Evolutionary conservation across 2,329 filamentous ascomycete genomes (phyloP), one percentile per base, ranked within the genome.

Genomic region (Clarireedia hainanense): DNA sequence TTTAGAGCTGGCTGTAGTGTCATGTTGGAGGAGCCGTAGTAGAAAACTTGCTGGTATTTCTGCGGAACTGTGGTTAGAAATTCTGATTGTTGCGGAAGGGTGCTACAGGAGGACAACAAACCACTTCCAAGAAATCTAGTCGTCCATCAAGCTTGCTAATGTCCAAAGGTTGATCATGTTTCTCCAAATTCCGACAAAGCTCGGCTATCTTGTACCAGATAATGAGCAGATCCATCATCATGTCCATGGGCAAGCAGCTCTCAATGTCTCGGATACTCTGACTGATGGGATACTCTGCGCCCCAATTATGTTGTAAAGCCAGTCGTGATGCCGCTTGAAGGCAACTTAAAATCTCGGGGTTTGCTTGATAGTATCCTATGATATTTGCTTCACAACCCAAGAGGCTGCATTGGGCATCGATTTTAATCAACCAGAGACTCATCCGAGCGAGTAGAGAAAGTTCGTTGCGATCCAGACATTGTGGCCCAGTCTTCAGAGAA

Each of bases 251-350:
- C 27, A 58, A 7, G 27, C 24, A 55, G 30, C 49, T 60, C 43
- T 60, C 56, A 43, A 60, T 60, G 48, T 58, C 58, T 23, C 56
- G n/a, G 14, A 60, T 58, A 24, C 52, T 58, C 42, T 58, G 58
- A 12, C 46, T 55, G 20, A 60, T 60, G 9, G 58, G 58, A 42
- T 60, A 60, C 15, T 50, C 34, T 14, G 23, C 7, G 12, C 56
- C 58, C 58, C 56, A 60, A 26, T 60, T 60, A 12, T 58, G 36
- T 27, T 58, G 57, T 17, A 58, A 30, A 23, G 57, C 54, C n/a
- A 58, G 47, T 15, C 54, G 49, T 23, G 57, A 58, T 23, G 45
- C 36, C 15, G 57, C 50, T 47, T 59, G 47, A 26, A 58, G 6
- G 4, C 43, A 7, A 57, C 34, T 10, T 47, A 39, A 2, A 43